Conservation (phyloP, 2,329 filamentous ascomycete genomes). For the Cordyceps militaris region DNA sequence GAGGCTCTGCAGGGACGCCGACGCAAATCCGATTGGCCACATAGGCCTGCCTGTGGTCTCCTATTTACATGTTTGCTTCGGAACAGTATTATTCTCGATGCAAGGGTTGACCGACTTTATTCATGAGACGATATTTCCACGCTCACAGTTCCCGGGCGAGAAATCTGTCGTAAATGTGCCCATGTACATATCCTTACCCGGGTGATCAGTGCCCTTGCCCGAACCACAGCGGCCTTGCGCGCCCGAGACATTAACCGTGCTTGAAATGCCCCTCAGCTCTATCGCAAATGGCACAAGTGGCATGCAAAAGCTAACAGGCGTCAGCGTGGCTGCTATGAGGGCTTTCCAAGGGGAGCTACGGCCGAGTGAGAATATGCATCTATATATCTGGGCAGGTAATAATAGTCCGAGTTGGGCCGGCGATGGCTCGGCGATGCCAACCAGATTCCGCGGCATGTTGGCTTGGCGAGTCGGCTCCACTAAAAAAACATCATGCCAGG, state of each 20-base stretch:
- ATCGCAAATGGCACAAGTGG: not conserved
- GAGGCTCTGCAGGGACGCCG: not conserved
- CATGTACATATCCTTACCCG: not conserved
- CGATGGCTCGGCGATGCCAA: constrained; percentile 5
- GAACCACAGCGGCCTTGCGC: not conserved
- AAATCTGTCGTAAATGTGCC: not conserved
- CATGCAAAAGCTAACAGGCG: not conserved
- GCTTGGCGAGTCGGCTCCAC: not conserved
- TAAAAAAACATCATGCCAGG: not conserved
- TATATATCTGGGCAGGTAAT: too few relatives aligned
- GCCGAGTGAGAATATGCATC: not conserved
- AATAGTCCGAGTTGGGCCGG: not conserved
- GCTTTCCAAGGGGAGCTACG: not conserved
- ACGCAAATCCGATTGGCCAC: not conserved
- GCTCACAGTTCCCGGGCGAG: not conserved
- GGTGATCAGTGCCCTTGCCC: not conserved
- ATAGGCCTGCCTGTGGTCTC: not conserved
- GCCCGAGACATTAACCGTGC: not conserved
- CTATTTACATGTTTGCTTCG: not conserved
- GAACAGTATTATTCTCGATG: not conserved
- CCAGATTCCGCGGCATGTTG: constrained; percentile 2
- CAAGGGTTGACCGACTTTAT: not conserved
- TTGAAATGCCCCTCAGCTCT: not conserved
- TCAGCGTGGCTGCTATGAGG: not conserved
- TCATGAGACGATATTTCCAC: too few relatives aligned